These are phyloP conservation scores for Lactarius sanguifluus DNA, from an alignment of 768 basidiomycete genomes.

Conservation along the genomic window DNA sequence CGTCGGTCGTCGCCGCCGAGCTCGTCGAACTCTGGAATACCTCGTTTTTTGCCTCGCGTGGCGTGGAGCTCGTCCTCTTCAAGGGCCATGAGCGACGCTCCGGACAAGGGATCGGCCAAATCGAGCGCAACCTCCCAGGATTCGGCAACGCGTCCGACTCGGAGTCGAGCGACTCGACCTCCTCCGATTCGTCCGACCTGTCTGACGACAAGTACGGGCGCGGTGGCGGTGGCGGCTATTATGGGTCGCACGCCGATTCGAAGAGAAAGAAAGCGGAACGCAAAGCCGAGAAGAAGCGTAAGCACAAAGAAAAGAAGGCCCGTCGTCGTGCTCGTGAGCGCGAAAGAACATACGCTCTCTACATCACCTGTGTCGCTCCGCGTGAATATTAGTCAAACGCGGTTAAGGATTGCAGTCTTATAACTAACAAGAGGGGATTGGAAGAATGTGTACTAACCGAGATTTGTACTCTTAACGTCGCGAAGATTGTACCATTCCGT, in stretches of 20 bases:
- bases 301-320: constrained; percentile 62
- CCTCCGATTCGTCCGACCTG: constrained; percentile 35
- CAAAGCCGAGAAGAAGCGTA: constrained; percentile 59
- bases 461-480: constrained; percentile 15
- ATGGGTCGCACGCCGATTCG: constrained; percentile 44
- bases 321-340: constrained; percentile 57
- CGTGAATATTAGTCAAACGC: constrained; percentile 27
- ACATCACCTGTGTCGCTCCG: constrained; percentile 51
- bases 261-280: constrained; percentile 52
- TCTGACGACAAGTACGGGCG: constrained; percentile 46
- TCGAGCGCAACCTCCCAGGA: constrained; percentile 57
- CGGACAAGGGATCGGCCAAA: constrained; percentile 53
- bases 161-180: constrained; percentile 42
- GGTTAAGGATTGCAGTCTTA: background rate
- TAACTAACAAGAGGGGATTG: background rate
- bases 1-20: constrained; percentile 62
- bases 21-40: constrained; percentile 79
- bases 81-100: constrained; percentile 76
- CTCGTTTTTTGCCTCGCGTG: constrained; percentile 71
- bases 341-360: constrained; percentile 64
- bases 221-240: constrained; percentile 32
- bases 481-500: background rate
- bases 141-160: constrained; percentile 42
- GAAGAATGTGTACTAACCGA: background rate
- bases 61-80: constrained; percentile 79